phyloP scores from a whole-genome alignment of 164 flowering plant genomes.

The Litsea cubeba region DNA sequence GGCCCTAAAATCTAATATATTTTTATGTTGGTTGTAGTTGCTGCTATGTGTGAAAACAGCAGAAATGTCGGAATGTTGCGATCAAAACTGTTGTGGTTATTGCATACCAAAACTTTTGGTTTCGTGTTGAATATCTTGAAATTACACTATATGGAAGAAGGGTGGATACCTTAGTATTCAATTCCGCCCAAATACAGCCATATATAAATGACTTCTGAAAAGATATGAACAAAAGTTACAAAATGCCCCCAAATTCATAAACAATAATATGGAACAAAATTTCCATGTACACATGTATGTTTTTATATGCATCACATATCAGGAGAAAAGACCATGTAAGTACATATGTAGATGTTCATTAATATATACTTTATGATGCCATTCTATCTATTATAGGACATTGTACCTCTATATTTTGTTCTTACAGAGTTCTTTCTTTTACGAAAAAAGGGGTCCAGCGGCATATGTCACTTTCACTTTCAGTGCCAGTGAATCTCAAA shows the following conservation, averaged over 20 bases:
- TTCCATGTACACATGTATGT: neutral
- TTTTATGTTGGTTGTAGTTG: no score
- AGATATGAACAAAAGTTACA: neutral
- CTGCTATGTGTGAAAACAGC: neutral
- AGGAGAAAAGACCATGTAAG: neutral
- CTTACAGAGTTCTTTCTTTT: slow-evolving; percentile 7
- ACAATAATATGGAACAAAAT: no score
- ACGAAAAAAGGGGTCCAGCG: slow-evolving; percentile 39
- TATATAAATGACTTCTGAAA: no score
- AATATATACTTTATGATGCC: neutral
- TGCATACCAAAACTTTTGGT: neutral
- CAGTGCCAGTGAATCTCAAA: slow-evolving; percentile 62
- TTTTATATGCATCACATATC: neutral
- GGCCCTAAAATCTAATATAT: neutral
- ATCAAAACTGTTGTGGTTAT: neutral
- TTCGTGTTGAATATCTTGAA: neutral
- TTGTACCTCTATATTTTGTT: neutral
- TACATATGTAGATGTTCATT: neutral
- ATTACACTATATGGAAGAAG: neutral
- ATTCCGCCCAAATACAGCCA: neutral
- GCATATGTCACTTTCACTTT: slow-evolving; percentile 76
- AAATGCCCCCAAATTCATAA: neutral
- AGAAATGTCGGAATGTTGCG: neutral
- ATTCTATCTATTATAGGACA: neutral
- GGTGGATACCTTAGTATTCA: neutral